Evolutionary conservation across 2,329 filamentous ascomycete genomes (phyloP), one percentile per base, ranked within the genome.

Genomic region (Aureobasidium sp.): DNA sequence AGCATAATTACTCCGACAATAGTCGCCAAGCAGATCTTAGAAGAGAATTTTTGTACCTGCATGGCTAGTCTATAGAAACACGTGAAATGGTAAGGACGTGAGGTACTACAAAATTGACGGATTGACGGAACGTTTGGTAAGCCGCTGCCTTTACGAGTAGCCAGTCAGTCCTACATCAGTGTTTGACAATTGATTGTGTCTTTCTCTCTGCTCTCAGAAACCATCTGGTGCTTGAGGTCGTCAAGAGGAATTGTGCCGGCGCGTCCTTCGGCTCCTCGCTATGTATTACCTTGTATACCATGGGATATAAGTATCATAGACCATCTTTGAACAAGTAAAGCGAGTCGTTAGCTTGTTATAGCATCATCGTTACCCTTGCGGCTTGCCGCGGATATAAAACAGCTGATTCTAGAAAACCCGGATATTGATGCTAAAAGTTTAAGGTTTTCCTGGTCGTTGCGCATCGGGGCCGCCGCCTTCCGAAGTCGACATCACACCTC

Each of bases 381-480:
- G 50, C 21, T 9, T 11, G 37, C 50, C 25, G 50, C 50, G 50
- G 50, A 42, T 32, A 42, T 42, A 54, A 29, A 39, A 37, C 21
- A 21, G 21, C 6, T 42, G 27, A 27, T 54, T 42, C 37, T 54
- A 54, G 50, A 54, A 42, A 30, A 4, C 36, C 36, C 50, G 36
- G 49, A 36, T 21, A 29, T 42, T 32, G 27, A 15, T 41, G 50
- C 50, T 21, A 21, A 39, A 15, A 30, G 13, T 41, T 54, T 54
- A 54, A 54, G 30, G 37, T 54, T 54, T 54, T 15, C 8, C 37
- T 54, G 37, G 21, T 27, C 50, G 50, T 54, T 42, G 50, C 37
- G 27, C 37, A 54, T 54, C 50, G 42, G 50, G 36, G 50, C 36
- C 50, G 50, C 50, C 50, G 37, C 36, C 36, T 54, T 54, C 50